phyloP scores from a whole-genome alignment of 495 filamentous ascomycete genomes.

The Podospora fimiseda region DNA sequence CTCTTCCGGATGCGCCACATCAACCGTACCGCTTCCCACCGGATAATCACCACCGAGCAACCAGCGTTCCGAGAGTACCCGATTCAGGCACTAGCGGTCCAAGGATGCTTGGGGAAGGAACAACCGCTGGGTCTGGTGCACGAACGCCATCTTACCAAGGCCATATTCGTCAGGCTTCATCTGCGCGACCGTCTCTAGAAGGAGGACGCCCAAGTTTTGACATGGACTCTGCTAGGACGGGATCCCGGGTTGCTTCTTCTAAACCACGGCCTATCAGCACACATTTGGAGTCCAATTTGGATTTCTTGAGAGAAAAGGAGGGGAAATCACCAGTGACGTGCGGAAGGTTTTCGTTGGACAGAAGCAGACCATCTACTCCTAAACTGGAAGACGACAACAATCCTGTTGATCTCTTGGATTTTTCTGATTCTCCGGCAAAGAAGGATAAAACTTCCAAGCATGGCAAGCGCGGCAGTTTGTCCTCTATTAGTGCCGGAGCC shows the following conservation, averaged over 20 bases:
- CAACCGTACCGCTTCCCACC: conserved; percentile 60
- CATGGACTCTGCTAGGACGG: conserved; percentile 43
- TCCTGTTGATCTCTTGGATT: conserved; percentile 80
- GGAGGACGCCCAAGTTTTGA: conserved; percentile 60
- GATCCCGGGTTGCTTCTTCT: conserved; percentile 14
- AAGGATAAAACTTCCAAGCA: conserved; percentile 68
- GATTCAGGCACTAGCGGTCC: conserved; percentile 27
- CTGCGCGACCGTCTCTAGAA: conserved; percentile 77
- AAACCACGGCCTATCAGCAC: conserved; percentile 49
- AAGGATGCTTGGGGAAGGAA: conserved; percentile 25
- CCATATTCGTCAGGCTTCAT: conserved; percentile 48
- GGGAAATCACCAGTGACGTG: conserved; percentile 34
- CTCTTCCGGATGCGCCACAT: conserved; percentile 49
- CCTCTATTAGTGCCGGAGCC: conserved; percentile 64
- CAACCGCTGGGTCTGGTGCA: conserved; percentile 16
- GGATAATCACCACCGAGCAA: conserved; percentile 48
- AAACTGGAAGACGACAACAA: conserved; percentile 62
- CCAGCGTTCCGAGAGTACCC: conserved; percentile 45
- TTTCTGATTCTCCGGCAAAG: conserved; percentile 66
- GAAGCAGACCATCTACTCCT: conserved; percentile 31
- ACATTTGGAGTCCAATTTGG: conserved; percentile 71
- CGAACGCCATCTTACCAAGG: conserved; percentile 45
- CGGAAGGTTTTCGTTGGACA: conserved; percentile 20
- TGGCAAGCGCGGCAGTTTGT: conserved; percentile 73
- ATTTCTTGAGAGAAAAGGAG: conserved; percentile 63